Percentiles rank a stretch among this genome's conserved stretches.
These are phyloP conservation scores for Parachaetomium inaequale DNA, from an alignment of 495 filamentous ascomycete genomes.

Conservation along the genomic window DNA sequence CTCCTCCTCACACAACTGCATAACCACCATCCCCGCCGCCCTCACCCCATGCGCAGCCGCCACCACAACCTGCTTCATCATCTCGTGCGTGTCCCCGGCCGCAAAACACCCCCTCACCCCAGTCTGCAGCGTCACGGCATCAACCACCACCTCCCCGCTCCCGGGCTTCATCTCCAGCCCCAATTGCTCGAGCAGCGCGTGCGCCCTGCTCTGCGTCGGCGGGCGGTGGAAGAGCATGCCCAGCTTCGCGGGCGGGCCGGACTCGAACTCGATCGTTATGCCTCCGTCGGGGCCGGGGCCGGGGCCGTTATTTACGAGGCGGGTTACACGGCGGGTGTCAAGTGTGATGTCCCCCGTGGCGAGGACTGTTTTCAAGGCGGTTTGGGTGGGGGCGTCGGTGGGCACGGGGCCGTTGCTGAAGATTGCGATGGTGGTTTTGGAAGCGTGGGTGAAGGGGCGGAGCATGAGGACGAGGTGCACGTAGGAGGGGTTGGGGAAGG, in stretches of 20 bases:
- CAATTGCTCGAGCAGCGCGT: neutral
- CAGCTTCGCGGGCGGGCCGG: neutral
- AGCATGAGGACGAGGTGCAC: neutral
- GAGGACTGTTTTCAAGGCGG: neutral
- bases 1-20: neutral
- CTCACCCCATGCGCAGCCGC: neutral
- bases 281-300: neutral
- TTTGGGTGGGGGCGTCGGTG: conserved; percentile 10
- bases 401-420: conserved; percentile 26
- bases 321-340: neutral
- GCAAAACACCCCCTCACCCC: neutral
- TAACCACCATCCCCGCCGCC: neutral
- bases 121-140: neutral
- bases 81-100: neutral
- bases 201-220: neutral
- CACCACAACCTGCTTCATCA: neutral
- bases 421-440: conserved; percentile 4
- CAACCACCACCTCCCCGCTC: conserved; percentile 3
- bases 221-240: conserved; percentile 4
- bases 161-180: neutral
- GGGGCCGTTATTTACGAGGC: neutral
- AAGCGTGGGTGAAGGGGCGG: neutral
- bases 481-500: neutral
- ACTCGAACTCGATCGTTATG: neutral
- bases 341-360: neutral